phyloP scores from a whole-genome alignment of 2,329 filamentous ascomycete species.

The Aspergillus sp. region DNA sequence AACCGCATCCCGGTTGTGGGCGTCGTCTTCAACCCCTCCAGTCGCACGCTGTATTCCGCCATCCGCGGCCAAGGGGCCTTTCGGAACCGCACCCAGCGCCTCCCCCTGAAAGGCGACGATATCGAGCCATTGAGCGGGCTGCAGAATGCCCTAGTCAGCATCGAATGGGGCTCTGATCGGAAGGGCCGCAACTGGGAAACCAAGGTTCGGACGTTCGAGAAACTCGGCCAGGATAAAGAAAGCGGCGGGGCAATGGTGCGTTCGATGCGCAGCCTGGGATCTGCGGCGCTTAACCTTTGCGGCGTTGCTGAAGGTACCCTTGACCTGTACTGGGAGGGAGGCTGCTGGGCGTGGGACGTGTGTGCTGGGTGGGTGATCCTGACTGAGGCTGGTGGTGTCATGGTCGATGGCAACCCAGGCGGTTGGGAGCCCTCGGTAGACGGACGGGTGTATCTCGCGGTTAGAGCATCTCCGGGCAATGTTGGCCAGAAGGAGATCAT shows the following conservation, averaged over 20 bases:
- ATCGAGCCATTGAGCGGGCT: constrained; percentile 49
- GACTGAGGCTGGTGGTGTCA: constrained; percentile 58
- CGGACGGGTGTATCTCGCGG: constrained; percentile 53
- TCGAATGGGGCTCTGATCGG: constrained; percentile 63
- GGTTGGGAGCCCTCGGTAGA: constrained; percentile 58
- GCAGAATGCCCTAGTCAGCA: constrained; percentile 52
- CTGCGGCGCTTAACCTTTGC: constrained; percentile 62
- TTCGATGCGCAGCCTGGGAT: constrained; percentile 55
- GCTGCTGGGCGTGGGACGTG: constrained; percentile 67
- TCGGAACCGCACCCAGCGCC: constrained; percentile 34
- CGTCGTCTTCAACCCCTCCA: constrained; percentile 63
- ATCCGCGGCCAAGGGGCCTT: constrained; percentile 57
- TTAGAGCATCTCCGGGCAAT: constrained; percentile 31
- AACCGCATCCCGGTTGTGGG: constrained; percentile 53
- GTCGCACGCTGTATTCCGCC: constrained; percentile 54
- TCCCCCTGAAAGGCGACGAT: constrained; percentile 48
- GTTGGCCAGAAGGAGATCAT: constrained; percentile 40
- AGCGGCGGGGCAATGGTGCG: constrained; percentile 63
- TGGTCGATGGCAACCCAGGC: constrained; percentile 59
- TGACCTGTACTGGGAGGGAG: constrained; percentile 66
- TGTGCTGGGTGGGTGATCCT: constrained; percentile 63
- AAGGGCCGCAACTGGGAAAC: constrained; percentile 56
- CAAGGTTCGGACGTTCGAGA: constrained; percentile 56
- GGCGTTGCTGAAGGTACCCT: constrained; percentile 56
- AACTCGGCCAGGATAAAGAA: constrained; percentile 47